These are phyloP conservation scores for Talaromyces sp. DNA, from an alignment of 2,329 filamentous ascomycete species.

Conservation along the genomic window DNA sequence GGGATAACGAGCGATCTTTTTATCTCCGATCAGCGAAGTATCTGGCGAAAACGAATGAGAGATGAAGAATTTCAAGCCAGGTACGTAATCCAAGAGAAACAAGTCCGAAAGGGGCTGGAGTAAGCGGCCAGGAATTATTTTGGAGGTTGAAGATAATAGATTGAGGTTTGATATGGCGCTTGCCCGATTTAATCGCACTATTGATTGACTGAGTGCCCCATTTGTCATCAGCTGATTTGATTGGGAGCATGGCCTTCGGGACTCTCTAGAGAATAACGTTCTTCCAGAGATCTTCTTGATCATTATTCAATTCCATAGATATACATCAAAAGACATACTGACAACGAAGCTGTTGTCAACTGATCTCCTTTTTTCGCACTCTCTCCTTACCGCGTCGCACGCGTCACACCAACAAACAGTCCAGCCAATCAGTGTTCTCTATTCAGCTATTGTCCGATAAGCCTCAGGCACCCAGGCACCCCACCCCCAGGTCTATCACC, in stretches of 20 bases:
- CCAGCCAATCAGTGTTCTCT: conserved; percentile 5
- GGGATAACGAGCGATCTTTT: not conserved
- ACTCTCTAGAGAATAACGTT: not conserved
- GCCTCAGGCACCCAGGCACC: conserved; percentile 1
- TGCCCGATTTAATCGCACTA: conserved; percentile 12
- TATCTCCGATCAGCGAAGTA: not conserved
- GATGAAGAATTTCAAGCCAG: not conserved
- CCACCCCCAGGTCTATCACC: not conserved
- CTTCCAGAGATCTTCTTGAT: not conserved
- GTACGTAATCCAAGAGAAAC: not conserved
- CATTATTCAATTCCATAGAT: not conserved
- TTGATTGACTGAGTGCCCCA: conserved; percentile 5
- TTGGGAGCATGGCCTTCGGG: not conserved
- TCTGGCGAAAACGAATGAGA: not conserved
- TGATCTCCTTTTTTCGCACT: not conserved
- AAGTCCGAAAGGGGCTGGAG: not conserved
- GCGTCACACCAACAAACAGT: conserved; percentile 11
- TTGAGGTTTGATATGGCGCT: conserved; percentile 11
- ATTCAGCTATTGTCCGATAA: not conserved
- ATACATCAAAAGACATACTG: not conserved
- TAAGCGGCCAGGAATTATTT: not conserved
- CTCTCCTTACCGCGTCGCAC: conserved; percentile 14
- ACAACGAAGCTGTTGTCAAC: not conserved
- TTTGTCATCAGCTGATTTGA: conserved; percentile 6
- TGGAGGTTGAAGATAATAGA: conserved; percentile 1